Evolutionary conservation across 106 monocot species (phyloP).

Genomic region (Apostasia shenzhenica): DNA sequence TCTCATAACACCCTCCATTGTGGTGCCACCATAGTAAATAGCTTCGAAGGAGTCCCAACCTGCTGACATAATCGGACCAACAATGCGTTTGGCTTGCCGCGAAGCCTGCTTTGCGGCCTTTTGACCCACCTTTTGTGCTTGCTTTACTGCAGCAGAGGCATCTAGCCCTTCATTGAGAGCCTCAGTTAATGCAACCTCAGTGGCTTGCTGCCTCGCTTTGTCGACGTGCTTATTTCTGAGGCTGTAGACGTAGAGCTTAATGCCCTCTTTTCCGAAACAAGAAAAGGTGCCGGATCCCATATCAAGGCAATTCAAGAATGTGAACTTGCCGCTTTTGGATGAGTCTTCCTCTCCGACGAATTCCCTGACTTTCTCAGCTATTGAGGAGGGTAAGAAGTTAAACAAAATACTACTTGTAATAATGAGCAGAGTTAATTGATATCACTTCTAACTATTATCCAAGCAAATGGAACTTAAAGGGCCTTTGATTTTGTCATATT

Average conservation of each 20-base stretch:
- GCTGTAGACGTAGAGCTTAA: slow-evolving; percentile 55
- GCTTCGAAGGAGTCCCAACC: slow-evolving; percentile 97
- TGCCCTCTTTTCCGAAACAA: slow-evolving; percentile 34
- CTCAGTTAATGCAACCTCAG: slow-evolving; percentile 46
- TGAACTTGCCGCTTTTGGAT: slow-evolving; percentile 55
- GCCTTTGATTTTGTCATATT: too few relatives aligned
- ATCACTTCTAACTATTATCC: too few relatives aligned
- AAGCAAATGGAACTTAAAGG: too few relatives aligned
- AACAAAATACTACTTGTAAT: too few relatives aligned
- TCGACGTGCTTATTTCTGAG: slow-evolving; percentile 40
- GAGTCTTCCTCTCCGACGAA: slow-evolving; percentile 41
- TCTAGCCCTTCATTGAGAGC: slow-evolving; percentile 46
- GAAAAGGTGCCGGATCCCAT: slow-evolving; percentile 48
- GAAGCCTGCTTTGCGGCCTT: slow-evolving; percentile 73
- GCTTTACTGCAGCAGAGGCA: slow-evolving; percentile 49
- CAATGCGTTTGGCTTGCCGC: slow-evolving; percentile 74
- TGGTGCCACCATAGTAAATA: slow-evolving; percentile 58
- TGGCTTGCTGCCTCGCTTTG: slow-evolving; percentile 31
- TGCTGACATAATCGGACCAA: slow-evolving; percentile 73
- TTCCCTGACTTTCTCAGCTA: slow-evolving; percentile 54
- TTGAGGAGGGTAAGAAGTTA: not conserved
- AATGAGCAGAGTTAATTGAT: too few relatives aligned
- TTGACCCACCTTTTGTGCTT: slow-evolving; percentile 55
- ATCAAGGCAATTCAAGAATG: slow-evolving; percentile 50
- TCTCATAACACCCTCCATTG: slow-evolving; percentile 66